Evolutionary conservation across 352 stramenopile genomes (phyloP).

Genomic region (Hyaloperonospora brassicae): DNA sequence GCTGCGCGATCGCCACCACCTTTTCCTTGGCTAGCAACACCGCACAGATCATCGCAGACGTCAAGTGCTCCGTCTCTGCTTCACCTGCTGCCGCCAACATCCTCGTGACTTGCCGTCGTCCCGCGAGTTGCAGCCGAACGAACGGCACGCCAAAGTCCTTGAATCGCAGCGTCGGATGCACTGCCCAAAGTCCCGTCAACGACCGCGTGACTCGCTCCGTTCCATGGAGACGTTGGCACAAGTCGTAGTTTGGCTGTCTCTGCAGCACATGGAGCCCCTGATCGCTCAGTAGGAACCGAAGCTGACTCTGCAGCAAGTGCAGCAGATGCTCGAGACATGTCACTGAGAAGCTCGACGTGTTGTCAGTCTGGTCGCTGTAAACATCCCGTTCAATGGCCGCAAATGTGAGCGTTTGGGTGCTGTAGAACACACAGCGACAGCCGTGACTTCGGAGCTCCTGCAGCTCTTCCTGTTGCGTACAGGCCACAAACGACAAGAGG

Average conservation of each 20-base stretch:
- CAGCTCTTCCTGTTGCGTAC: conserved; percentile 51
- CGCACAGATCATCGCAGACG: conserved; percentile 49
- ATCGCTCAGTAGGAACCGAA: conserved; percentile 55
- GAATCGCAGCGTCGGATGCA: conserved; percentile 32
- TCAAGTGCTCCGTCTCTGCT: conserved; percentile 11
- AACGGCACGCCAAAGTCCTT: conserved; percentile 43
- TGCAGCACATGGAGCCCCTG: conserved; percentile 52
- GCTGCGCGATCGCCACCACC: conserved; percentile 51
- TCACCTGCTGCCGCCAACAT: conserved; percentile 46
- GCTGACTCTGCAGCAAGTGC: conserved; percentile 42
- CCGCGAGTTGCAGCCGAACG: conserved; percentile 33
- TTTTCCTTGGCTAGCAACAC: conserved; percentile 39
- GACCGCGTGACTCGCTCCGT: conserved; percentile 46
- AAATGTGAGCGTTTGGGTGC: conserved; percentile 43
- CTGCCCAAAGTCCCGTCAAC: conserved; percentile 37
- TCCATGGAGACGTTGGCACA: conserved; percentile 57
- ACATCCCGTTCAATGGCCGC: conserved; percentile 35
- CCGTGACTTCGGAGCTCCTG: conserved; percentile 34
- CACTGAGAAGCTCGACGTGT: conserved; percentile 11
- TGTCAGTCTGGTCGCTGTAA: conserved; percentile 3
- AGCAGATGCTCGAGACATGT: conserved; percentile 6
- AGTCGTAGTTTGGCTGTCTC: conserved; percentile 53
- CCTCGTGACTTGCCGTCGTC: conserved; percentile 36
- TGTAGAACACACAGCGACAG: conserved; percentile 43
- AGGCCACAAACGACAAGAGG: conserved; percentile 49